Evolutionary conservation across 805 yeast species (phyloP), one percentile per base, ranked within the genome.

Genomic region (Kodamaea neixiangensis): DNA sequence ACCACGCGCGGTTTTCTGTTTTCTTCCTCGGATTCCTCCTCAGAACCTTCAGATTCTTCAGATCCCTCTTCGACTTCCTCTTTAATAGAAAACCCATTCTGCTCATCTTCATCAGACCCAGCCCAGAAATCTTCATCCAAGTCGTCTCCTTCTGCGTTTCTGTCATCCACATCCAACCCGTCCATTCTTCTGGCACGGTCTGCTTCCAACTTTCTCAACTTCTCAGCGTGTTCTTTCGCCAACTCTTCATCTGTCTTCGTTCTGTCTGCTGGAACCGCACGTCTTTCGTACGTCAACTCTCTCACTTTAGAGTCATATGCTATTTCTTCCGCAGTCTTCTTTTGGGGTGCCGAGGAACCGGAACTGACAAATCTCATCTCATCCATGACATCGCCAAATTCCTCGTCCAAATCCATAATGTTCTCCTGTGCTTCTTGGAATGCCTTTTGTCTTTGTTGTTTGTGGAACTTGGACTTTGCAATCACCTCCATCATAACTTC

Each of bases 401-500:
- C 83, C 21, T 86, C 90, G 67, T 88, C 93, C 56, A 88, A 75
- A 55, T 83, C 87, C 60, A 74, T 73, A 47, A 88, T 83, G 29
- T 82, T 76, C 47, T 79, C 83, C 61, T 82, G 85, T 11, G 81
- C 69, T 61, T 79, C 73, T 50, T 79, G 82, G 58, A 86, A 85
- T 48, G 80, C 75, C 61, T 76, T 69, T 67, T 88, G 93, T 66
- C 94, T 81, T 65, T 87, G 88, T 33, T 84, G 85, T 61, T 86
- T 87, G 67, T 87, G 80, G 59, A 79, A 84, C 61, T 88, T 88
- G 14, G 94, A 86, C 67, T 88, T 88, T 34, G 94, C 90, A 52
- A 88, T 88, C 44, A 88, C 80, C 64, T 88, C 96, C 57, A 85
- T 81, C 96, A 88, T 88, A 35, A 88, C 93, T 66, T 88, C 96